phyloP scores from a whole-genome alignment of 2,329 filamentous ascomycete genomes.

The Penicillium sclerotiorum region DNA sequence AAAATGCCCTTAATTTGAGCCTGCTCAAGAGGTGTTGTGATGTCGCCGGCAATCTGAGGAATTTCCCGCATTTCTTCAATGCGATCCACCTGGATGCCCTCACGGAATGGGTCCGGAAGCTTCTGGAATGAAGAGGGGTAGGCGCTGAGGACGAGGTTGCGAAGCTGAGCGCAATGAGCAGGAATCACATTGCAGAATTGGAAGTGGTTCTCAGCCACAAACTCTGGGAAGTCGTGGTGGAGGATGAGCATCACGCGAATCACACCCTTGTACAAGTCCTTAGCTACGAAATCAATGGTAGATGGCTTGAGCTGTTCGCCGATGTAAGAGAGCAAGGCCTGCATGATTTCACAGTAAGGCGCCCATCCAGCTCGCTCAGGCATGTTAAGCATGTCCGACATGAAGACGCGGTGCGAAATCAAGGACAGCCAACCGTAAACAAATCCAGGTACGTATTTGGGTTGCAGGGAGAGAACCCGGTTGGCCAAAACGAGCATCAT shows the following conservation, averaged over 20 bases:
- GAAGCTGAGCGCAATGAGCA: slow-evolving; percentile 79
- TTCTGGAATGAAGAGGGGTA: slow-evolving; percentile 71
- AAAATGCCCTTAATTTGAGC: slow-evolving; percentile 58
- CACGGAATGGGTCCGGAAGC: slow-evolving; percentile 72
- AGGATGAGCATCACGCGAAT: slow-evolving; percentile 81
- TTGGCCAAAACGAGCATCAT: slow-evolving; percentile 73
- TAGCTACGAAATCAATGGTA: slow-evolving; percentile 68
- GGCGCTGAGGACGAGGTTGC: slow-evolving; percentile 84
- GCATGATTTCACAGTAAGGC: slow-evolving; percentile 71
- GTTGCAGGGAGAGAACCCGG: slow-evolving; percentile 73
- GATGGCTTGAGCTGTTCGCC: slow-evolving; percentile 77
- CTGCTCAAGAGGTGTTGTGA: slow-evolving; percentile 50
- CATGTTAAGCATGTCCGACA: slow-evolving; percentile 74
- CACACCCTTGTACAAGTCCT: slow-evolving; percentile 81
- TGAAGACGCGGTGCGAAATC: slow-evolving; percentile 80
- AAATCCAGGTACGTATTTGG: slow-evolving; percentile 77
- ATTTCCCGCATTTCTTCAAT: slow-evolving; percentile 72
- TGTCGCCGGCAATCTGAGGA: slow-evolving; percentile 67
- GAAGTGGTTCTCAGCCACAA: slow-evolving; percentile 83
- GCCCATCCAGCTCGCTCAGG: slow-evolving; percentile 73
- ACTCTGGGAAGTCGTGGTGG: slow-evolving; percentile 94
- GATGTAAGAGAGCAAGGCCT: slow-evolving; percentile 71
- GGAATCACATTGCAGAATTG: slow-evolving; percentile 80
- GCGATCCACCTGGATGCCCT: slow-evolving; percentile 74
- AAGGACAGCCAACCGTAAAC: slow-evolving; percentile 82